Conservation (phyloP, 192 early-diverging fungal species). For the Ramicandelaber brevisporus region DNA sequence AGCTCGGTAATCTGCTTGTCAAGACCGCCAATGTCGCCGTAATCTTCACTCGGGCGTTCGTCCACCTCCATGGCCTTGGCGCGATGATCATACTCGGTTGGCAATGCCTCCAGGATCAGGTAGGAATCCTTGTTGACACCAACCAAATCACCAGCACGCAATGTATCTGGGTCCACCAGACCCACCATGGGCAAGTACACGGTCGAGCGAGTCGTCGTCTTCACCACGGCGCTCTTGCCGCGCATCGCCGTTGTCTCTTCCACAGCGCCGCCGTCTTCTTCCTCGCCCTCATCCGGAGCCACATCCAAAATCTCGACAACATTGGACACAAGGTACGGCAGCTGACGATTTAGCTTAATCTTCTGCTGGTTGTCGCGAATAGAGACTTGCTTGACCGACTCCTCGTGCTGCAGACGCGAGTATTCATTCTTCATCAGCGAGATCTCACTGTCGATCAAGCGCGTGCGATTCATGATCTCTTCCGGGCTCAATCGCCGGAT, state of each 20-base stretch:
- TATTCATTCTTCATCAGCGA: slow-evolving; percentile 88
- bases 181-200: slow-evolving; percentile 95
- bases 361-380: slow-evolving; percentile 98
- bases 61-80: slow-evolving; percentile 99
- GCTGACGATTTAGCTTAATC: slow-evolving; percentile 91
- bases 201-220: slow-evolving; percentile 85
- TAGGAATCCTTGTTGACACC: slow-evolving; percentile 97
- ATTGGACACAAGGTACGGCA: slow-evolving; percentile 89
- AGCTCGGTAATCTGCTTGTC: slow-evolving; percentile 73
- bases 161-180: slow-evolving; percentile 61
- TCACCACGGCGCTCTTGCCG: slow-evolving; percentile 93
- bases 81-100: slow-evolving; percentile 92
- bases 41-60: slow-evolving; percentile 95
- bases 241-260: slow-evolving; percentile 79
- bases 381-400: slow-evolving; percentile 57
- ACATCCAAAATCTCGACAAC: slow-evolving; percentile 92
- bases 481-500: slow-evolving; percentile 70
- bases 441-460: slow-evolving; percentile 90
- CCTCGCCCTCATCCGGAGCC: slow-evolving; percentile 65
- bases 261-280: slow-evolving; percentile 86
- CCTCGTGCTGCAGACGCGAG: slow-evolving; percentile 70
- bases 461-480: slow-evolving; percentile 74
- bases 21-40: slow-evolving; percentile 80
- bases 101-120: slow-evolving; percentile 82
- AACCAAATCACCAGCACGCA: slow-evolving; percentile 91